phyloP scores from a whole-genome alignment of 2,329 filamentous ascomycete genomes.

The Curvularia lunata region DNA sequence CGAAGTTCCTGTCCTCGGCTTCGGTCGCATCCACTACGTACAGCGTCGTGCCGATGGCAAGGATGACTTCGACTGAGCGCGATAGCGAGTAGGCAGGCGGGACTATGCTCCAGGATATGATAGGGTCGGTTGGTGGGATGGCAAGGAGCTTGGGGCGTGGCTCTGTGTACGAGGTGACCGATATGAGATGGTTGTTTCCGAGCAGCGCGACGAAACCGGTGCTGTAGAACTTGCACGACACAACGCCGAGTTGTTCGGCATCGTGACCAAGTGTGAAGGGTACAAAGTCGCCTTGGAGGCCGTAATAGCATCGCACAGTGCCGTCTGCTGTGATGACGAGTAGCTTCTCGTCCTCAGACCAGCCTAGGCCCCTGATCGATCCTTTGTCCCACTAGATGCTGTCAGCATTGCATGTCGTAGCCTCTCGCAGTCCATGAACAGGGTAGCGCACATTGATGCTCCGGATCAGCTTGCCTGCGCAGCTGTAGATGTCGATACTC shows the following conservation, averaged over 20 bases:
- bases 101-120: constrained; percentile 89
- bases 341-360: constrained; percentile 94
- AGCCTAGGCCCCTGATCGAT: constrained; percentile 84
- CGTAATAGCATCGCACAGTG: constrained; percentile 86
- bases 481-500: constrained; percentile 93
- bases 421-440: constrained; percentile 4
- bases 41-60: constrained; percentile 84
- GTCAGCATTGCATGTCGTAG: constrained; percentile 18
- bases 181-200: constrained; percentile 83
- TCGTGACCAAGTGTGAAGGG: constrained; percentile 91
- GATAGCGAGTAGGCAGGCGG: constrained; percentile 88
- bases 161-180: constrained; percentile 88
- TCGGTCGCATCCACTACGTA: constrained; percentile 87
- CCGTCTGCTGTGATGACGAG: constrained; percentile 89
- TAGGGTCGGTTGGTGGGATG: constrained; percentile 73
- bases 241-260: constrained; percentile 85
- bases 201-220: constrained; percentile 92
- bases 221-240: constrained; percentile 89
- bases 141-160: constrained; percentile 86
- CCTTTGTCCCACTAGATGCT: constrained; percentile 79
- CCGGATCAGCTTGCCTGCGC: constrained; percentile 84
- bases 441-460: constrained; percentile 66
- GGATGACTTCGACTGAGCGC: constrained; percentile 87
- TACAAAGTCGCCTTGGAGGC: constrained; percentile 92
- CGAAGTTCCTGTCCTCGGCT: constrained; percentile 86